Conservation (phyloP, 2,329 filamentous ascomycete genomes). For the Ophiostoma angusticollis region DNA sequence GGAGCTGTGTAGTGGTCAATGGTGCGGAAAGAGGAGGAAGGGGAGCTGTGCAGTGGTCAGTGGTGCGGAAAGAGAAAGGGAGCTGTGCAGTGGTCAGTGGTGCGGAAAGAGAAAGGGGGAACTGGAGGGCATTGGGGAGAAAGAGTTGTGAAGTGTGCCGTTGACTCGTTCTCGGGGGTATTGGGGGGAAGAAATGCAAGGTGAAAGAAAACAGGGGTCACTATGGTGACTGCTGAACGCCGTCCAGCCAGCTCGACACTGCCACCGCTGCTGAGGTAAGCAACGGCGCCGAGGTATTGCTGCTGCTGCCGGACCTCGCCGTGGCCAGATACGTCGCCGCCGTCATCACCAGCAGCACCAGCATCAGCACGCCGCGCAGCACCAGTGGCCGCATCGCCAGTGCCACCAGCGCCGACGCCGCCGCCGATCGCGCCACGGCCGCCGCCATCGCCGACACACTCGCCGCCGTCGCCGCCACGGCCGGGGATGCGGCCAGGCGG, state of each 20-base stretch:
- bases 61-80: too few species aligned
- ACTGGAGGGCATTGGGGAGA: too few species aligned
- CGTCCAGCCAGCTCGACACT: conserved; percentile 2
- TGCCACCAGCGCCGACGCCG: conserved; percentile 7
- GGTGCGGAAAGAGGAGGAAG: too few species aligned
- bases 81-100: too few species aligned
- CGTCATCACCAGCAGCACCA: conserved; percentile 8
- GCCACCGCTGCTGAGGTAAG: conserved; percentile 2
- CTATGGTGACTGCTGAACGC: too few species aligned
- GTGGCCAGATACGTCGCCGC: conserved; percentile 6
- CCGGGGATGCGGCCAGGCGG: conserved; percentile 6
- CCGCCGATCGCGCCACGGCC: conserved; percentile 2
- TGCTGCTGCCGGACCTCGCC: neutral
- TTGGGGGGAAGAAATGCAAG: neutral
- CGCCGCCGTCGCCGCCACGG: conserved; percentile 1
- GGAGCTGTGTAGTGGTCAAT: too few species aligned
- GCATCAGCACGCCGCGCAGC: conserved; percentile 8
- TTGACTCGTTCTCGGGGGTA: too few species aligned
- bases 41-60: too few species aligned
- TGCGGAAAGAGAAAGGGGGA: too few species aligned
- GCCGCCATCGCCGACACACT: conserved; percentile 3
- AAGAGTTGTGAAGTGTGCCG: too few species aligned
- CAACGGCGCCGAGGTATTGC: conserved; percentile 1
- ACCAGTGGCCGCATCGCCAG: conserved; percentile 9
- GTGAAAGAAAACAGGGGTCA: too few species aligned